Evolutionary conservation across 345 rosid species (phyloP).

Genomic region (Pistacia atlantica): DNA sequence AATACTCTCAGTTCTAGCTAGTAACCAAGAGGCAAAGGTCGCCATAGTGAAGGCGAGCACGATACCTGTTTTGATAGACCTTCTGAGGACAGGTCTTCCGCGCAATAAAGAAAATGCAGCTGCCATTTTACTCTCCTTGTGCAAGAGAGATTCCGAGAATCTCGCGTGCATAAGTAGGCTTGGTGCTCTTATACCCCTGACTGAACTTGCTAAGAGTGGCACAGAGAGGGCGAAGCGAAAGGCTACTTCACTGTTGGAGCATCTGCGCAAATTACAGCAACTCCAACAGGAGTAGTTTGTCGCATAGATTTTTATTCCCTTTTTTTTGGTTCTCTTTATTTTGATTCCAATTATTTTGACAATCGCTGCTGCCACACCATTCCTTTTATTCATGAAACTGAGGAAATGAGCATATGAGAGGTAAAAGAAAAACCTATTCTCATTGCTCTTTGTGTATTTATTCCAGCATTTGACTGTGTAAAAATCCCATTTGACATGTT

Average conservation of each 20-base stretch:
- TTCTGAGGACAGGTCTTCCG: slow-evolving; percentile 61
- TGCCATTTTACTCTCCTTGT: slow-evolving; percentile 76
- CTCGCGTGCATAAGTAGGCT: slow-evolving; percentile 68
- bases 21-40: slow-evolving; percentile 72
- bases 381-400: slow-evolving; percentile 22
- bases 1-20: slow-evolving; percentile 73
- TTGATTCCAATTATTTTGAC: slow-evolving; percentile 35
- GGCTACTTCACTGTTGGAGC: slow-evolving; percentile 79
- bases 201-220: slow-evolving; percentile 78
- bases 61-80: slow-evolving; percentile 64
- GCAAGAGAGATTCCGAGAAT: slow-evolving; percentile 82
- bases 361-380: slow-evolving; percentile 21
- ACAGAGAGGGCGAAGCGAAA: slow-evolving; percentile 88
- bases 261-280: slow-evolving; percentile 52
- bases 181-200: slow-evolving; percentile 79
- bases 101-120: slow-evolving; percentile 84
- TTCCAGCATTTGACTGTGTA: slow-evolving; percentile 30
- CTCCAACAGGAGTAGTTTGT: slow-evolving; percentile 30
- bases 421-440: slow-evolving; percentile 28
- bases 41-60: slow-evolving; percentile 67
- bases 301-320: slow-evolving; percentile 14
- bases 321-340: neutral
- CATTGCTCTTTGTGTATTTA: slow-evolving; percentile 35
- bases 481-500: slow-evolving; percentile 30
- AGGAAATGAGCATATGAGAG: slow-evolving; percentile 31